Conservation (phyloP, 2,329 filamentous ascomycete species). For the Trichoderma sp. region DNA sequence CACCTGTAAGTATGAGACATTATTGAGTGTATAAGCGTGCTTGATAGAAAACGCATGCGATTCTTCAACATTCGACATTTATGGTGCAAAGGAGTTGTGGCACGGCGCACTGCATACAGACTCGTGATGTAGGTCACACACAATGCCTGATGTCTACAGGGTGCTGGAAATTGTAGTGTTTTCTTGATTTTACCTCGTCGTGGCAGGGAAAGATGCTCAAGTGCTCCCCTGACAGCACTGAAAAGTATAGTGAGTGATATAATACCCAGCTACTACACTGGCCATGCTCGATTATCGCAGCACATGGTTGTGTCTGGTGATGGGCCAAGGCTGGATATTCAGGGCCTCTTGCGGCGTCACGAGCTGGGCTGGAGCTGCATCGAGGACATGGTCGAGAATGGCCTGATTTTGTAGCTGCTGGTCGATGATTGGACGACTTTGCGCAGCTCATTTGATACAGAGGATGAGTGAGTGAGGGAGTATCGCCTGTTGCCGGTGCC, state of each 20-base stretch:
- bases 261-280: background rate
- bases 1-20: too few species aligned
- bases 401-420: too few species aligned
- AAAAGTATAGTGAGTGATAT: background rate
- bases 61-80: background rate
- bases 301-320: conserved; percentile 10
- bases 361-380: background rate
- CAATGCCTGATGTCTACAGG: conserved; percentile 2
- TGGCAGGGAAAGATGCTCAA: background rate
- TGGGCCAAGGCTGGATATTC: background rate
- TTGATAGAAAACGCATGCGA: background rate
- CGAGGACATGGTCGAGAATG: background rate
- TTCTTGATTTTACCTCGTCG: background rate
- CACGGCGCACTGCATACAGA: background rate
- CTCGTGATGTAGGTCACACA: conserved; percentile 25
- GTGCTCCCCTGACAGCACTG: background rate
- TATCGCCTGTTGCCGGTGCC: too few species aligned
- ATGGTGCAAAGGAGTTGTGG: background rate
- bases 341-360: conserved; percentile 15
- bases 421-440: too few species aligned
- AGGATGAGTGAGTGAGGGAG: too few species aligned
- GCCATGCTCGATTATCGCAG: background rate
- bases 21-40: too few species aligned
- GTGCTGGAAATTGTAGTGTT: background rate
- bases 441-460: too few species aligned